Percentiles rank a stretch among this genome's conserved stretches.
phyloP scores from a whole-genome alignment of 768 basidiomycete species.

The Phlegmacium glaucopus region DNA sequence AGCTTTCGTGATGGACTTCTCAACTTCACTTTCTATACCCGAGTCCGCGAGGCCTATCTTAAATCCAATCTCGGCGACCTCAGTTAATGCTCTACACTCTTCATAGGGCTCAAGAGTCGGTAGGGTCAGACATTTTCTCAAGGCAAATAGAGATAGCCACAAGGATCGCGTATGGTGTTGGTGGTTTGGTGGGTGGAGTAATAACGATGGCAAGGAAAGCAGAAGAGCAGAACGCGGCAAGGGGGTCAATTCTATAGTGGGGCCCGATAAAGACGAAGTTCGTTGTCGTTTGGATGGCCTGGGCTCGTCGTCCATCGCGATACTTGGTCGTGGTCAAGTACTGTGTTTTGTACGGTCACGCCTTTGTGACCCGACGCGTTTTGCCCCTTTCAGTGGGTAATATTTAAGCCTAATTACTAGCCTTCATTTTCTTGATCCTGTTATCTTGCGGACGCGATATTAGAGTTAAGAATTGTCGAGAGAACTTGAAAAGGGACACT shows the following conservation, averaged over 20 bases:
- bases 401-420: too few relatives aligned
- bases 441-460: too few relatives aligned
- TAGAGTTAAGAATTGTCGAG: too few relatives aligned
- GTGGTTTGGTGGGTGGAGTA: slow-evolving; percentile 66
- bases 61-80: slow-evolving; percentile 67
- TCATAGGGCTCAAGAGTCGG: slow-evolving; percentile 50
- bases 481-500: too few relatives aligned
- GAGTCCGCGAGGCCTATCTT: slow-evolving; percentile 45
- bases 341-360: too few relatives aligned
- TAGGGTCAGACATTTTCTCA: slow-evolving; percentile 52
- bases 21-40: slow-evolving; percentile 59
- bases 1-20: slow-evolving; percentile 66
- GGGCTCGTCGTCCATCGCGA: slow-evolving; percentile 8
- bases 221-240: slow-evolving; percentile 47
- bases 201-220: slow-evolving; percentile 55
- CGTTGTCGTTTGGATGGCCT: slow-evolving; percentile 6
- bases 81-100: slow-evolving; percentile 72
- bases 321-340: not conserved
- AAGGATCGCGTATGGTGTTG: slow-evolving; percentile 51
- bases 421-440: too few relatives aligned
- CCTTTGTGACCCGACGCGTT: too few relatives aligned
- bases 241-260: slow-evolving; percentile 5
- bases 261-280: not conserved
- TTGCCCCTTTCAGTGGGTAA: too few relatives aligned
- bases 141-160: slow-evolving; percentile 49